A percentile compares a stretch with the other conserved stretches of the same genome.
Evolutionary conservation across 2,329 filamentous ascomycete species (phyloP).

Genomic region (Lachnellula hyalina): DNA sequence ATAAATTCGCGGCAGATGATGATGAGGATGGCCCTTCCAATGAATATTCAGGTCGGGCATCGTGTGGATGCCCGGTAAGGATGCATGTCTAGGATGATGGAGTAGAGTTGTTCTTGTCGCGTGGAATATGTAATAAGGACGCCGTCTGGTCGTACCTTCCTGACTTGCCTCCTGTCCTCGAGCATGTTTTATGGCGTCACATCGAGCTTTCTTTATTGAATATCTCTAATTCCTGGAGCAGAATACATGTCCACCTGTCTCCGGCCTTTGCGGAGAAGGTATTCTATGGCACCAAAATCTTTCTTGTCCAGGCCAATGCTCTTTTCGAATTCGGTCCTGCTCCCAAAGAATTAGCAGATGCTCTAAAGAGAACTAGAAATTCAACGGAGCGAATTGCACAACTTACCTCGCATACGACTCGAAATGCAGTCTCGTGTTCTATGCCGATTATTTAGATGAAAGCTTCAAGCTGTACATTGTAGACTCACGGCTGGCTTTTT

Average conservation of each 20-base stretch:
- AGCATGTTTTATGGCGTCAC: background rate
- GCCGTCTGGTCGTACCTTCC: constrained; percentile 13
- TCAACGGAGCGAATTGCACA: background rate
- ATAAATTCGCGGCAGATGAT: constrained; percentile 21
- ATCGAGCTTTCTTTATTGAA: constrained; percentile 31
- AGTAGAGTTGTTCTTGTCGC: background rate
- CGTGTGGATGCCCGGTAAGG: constrained; percentile 17
- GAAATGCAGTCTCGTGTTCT: constrained; percentile 58
- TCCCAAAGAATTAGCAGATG: constrained; percentile 3
- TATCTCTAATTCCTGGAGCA: constrained; percentile 59
- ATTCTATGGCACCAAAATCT: constrained; percentile 66
- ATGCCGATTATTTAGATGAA: background rate
- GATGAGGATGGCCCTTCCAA: constrained; percentile 29
- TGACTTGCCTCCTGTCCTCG: background rate
- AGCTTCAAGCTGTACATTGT: constrained; percentile 7
- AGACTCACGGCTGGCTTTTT: constrained; percentile 68
- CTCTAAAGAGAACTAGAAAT: background rate
- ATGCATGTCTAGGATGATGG: constrained; percentile 25
- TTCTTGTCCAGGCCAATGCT: constrained; percentile 56
- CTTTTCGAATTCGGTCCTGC: constrained; percentile 71
- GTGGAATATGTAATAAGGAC: background rate
- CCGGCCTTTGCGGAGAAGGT: constrained; percentile 59
- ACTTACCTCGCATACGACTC: constrained; percentile 57
- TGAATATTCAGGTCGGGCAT: constrained; percentile 25
- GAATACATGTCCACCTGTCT: constrained; percentile 64